These are phyloP conservation scores for Hymenoscyphus linearis DNA, from an alignment of 2,329 filamentous ascomycete genomes.

Conservation along the genomic window DNA sequence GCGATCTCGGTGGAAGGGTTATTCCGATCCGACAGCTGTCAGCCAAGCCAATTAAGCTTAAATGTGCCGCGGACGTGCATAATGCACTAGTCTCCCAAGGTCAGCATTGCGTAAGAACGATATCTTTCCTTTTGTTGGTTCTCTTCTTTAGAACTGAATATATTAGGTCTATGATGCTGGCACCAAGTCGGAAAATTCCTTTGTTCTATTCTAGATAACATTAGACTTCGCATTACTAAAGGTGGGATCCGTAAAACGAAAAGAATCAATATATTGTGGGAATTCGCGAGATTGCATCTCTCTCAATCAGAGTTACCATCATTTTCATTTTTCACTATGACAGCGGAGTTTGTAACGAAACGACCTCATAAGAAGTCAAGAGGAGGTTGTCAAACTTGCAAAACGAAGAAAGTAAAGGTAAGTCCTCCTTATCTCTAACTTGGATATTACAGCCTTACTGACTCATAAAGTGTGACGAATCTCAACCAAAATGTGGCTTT, in stretches of 20 bases:
- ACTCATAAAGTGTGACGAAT: conserved; percentile 27
- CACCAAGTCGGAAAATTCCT: neutral
- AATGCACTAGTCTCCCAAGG: conserved; percentile 9
- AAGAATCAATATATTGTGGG: neutral
- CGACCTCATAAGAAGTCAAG: conserved; percentile 31
- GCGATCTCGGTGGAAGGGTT: conserved; percentile 5
- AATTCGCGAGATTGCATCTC: neutral
- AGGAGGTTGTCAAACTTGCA: conserved; percentile 28
- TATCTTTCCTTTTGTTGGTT: neutral
- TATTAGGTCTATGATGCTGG: neutral
- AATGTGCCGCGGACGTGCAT: conserved; percentile 10
- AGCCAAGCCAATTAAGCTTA: too few species aligned
- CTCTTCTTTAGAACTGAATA: neutral
- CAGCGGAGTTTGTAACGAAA: conserved; percentile 26
- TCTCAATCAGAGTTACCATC: too few species aligned
- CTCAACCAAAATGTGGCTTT: conserved; percentile 26
- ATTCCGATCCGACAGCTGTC: neutral
- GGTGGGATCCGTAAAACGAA: neutral
- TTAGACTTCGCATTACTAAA: neutral
- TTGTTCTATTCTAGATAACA: too few species aligned
- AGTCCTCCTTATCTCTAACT: neutral
- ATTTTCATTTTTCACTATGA: conserved; percentile 10
- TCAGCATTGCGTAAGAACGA: neutral
- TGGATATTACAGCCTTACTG: neutral
- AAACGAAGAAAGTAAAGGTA: conserved; percentile 31